Percentiles rank a stretch among this genome's conserved stretches.
Conservation (phyloP, 2,329 filamentous ascomycete genomes). For the Phialemonium atrogriseum region DNA sequence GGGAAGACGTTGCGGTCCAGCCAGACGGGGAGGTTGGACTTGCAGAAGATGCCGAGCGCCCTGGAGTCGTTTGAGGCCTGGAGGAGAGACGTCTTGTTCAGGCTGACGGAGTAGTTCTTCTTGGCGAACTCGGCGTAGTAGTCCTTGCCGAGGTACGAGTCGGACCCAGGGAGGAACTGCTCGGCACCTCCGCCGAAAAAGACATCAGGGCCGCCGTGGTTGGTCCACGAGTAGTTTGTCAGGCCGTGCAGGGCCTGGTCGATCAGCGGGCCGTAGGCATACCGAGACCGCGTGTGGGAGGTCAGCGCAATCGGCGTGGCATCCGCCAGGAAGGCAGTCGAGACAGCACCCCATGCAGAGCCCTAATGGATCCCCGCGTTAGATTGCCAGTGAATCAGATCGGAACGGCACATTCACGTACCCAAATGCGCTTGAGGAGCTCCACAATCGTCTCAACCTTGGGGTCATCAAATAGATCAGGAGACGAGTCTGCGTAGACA, state of each 20-base stretch:
- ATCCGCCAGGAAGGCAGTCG: constrained; percentile 74
- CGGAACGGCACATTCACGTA: constrained; percentile 30
- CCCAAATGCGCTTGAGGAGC: constrained; percentile 62
- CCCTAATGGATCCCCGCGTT: constrained; percentile 20
- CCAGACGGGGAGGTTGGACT: constrained; percentile 72
- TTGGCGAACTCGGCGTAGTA: constrained; percentile 73
- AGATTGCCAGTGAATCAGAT: neutral
- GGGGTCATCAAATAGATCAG: constrained; percentile 68
- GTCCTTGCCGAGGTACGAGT: constrained; percentile 61
- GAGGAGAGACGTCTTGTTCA: constrained; percentile 66
- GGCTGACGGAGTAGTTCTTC: constrained; percentile 61
- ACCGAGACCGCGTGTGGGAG: constrained; percentile 63
- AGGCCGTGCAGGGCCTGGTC: constrained; percentile 70
- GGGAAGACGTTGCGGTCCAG: constrained; percentile 77
- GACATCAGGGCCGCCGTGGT: constrained; percentile 67
- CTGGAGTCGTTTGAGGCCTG: constrained; percentile 48
- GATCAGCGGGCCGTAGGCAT: constrained; percentile 62
- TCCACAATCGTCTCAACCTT: constrained; percentile 81
- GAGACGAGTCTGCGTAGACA: constrained; percentile 70
- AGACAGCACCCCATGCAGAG: constrained; percentile 58
- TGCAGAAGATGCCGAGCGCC: constrained; percentile 71
- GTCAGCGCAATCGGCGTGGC: constrained; percentile 72
- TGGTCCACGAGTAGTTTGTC: constrained; percentile 74
- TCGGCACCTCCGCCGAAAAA: constrained; percentile 78
- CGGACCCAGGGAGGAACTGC: constrained; percentile 61